Base-by-base conservation (phyloP, 305 asterid species). In the Nicotiana rustica region DNA sequence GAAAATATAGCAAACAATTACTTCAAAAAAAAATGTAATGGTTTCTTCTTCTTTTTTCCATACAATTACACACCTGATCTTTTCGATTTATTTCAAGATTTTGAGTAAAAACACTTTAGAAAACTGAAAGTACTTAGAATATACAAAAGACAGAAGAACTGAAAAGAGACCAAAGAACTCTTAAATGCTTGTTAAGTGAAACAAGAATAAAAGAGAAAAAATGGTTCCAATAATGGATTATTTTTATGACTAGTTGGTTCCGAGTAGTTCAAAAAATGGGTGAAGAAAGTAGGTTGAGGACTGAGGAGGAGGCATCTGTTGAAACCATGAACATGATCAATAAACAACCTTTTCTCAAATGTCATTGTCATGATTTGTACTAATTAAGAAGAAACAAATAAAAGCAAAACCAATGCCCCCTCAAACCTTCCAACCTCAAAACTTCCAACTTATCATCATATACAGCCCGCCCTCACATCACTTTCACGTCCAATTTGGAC, bases 351-450 rank as follows among this genome's bases (percentile, higher is more conserved):
- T 41, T 82, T 64, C 56, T 82, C 44, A 31, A 14, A 61, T 82
- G 81, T 82, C 85, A 31, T 64, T 75, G 62, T 82, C 81, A 82
- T 82, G 3, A 12, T 19, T 44, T 44, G 52, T 9, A 44, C 52
- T 44, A 4, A 33, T 33, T 33, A 44, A 4, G 14, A 44, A 19
- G 12, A 19, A 44, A 70, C n/a, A 21, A 15, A 67, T 44, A 25
- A 70, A 82, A 75, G 29, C 55, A 29, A 47, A 82, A 47, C 15
- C n/a, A 60, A 35, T 73, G 29, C 81, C 36, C 33, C 52, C 18
- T 67, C 2, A 13, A 18, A 33, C 1, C 36, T 33, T 33, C 36
- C 36, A 33, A 33, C 52, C 18, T 67, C 2, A 14, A 19, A 44
- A 3, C 2, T 61, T 71, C 29, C 18, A 52, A 70, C 60, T 19